Conservation (phyloP, 352 stramenopile species). For the Phytophthora pisi region DNA sequence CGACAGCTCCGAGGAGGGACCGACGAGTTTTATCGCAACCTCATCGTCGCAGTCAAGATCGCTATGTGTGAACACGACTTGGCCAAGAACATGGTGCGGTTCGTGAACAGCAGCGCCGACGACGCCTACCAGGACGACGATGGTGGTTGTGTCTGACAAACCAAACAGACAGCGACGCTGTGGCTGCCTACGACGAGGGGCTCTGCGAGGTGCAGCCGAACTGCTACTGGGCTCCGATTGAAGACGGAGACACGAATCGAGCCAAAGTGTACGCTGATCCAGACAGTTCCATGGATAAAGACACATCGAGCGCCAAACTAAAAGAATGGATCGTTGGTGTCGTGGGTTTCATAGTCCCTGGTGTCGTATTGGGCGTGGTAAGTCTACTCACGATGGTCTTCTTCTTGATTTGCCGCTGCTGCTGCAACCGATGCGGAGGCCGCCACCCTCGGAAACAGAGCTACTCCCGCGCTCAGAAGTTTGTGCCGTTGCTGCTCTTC, state of each 20-base stretch:
- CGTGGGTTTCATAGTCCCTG: constrained; percentile 52
- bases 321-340: constrained; percentile 49
- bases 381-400: constrained; percentile 66
- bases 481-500: constrained; percentile 58
- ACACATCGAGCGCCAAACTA: constrained; percentile 30
- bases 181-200: constrained; percentile 39
- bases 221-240: constrained; percentile 61
- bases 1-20: constrained; percentile 58
- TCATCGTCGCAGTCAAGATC: constrained; percentile 64
- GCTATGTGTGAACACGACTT: constrained; percentile 46
- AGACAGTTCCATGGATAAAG: constrained; percentile 30
- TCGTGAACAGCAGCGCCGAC: constrained; percentile 32
- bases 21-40: constrained; percentile 55
- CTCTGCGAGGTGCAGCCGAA: constrained; percentile 64
- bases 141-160: constrained; percentile 39
- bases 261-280: constrained; percentile 31
- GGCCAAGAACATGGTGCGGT: constrained; percentile 35
- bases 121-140: constrained; percentile 49
- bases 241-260: constrained; percentile 32
- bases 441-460: constrained; percentile 47
- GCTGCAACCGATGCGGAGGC: constrained; percentile 67
- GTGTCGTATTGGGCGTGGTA: constrained; percentile 51
- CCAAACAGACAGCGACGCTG: constrained; percentile 20
- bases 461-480: constrained; percentile 65
- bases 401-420: constrained; percentile 69